These are phyloP conservation scores for Lepiota brunneoincarnata DNA, from an alignment of 768 basidiomycete species.

Conservation along the genomic window DNA sequence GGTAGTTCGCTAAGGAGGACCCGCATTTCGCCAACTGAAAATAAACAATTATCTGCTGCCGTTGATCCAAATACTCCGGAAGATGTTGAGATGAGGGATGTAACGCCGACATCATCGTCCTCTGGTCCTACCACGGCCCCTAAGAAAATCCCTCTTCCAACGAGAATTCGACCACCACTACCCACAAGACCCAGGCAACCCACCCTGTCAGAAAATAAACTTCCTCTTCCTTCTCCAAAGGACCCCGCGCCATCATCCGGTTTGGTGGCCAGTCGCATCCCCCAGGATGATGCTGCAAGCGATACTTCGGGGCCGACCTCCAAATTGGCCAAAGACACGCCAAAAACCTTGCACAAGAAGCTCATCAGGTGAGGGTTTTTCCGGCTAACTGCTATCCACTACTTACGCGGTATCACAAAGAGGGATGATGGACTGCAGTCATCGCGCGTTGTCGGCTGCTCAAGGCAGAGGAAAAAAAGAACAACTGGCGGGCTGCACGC, in stretches of 20 bases:
- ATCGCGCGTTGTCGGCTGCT: not conserved
- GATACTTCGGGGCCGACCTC: not conserved
- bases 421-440: not conserved
- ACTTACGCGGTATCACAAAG: not conserved
- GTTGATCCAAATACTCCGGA: not conserved
- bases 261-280: not conserved
- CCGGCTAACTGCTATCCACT: not conserved
- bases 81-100: not conserved
- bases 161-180: not conserved
- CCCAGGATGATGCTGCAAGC: slow-evolving; percentile 2
- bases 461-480: slow-evolving; percentile 6
- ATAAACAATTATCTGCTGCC: not conserved
- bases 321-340: not conserved
- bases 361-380: not conserved
- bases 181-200: not conserved
- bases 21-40: not conserved
- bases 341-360: not conserved
- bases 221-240: not conserved
- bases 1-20: no score
- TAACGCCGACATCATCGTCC: not conserved
- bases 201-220: not conserved
- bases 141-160: not conserved
- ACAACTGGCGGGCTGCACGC: slow-evolving; percentile 9
- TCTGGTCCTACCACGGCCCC: not conserved
- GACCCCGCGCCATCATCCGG: not conserved